These are phyloP conservation scores for Porodaedalea pini DNA, from an alignment of 1,284 basidiomycete species.

Conservation along the genomic window DNA sequence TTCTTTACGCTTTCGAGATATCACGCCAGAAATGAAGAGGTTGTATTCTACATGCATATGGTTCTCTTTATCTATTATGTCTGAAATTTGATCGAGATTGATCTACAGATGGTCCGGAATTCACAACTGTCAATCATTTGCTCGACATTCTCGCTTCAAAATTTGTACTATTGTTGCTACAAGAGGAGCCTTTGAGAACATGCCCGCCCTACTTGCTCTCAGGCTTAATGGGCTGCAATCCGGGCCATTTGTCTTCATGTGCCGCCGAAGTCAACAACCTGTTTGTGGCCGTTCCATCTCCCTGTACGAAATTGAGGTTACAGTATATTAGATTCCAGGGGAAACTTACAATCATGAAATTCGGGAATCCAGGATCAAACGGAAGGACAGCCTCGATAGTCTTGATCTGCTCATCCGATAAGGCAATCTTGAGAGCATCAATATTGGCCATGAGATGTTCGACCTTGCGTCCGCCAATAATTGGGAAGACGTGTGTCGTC, in stretches of 20 bases:
- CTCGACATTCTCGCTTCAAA: no score
- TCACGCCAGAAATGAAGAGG: no score
- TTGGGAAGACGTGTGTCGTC: no score
- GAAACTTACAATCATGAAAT: conserved; percentile 25
- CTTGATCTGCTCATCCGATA: conserved; percentile 26
- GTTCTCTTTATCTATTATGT: no score
- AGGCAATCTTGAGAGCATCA: conserved; percentile 25
- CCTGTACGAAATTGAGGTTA: conserved; percentile 1
- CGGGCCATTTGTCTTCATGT: conserved; percentile 10
- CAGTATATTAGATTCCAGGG: not conserved
- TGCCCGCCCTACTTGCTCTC: no score
- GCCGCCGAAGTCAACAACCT: not conserved
- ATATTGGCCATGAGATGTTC: conserved; percentile 29
- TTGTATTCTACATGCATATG: no score
- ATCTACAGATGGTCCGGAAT: no score
- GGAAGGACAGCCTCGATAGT: conserved; percentile 14
- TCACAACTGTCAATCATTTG: conserved; percentile 36
- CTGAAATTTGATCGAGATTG: no score
- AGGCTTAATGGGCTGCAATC: conserved; percentile 17
- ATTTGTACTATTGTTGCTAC: conserved; percentile 28
- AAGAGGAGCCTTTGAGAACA: no score
- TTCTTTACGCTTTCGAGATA: no score
- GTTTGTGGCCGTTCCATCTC: conserved; percentile 12
- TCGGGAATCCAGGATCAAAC: conserved; percentile 32
- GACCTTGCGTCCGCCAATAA: conserved; percentile 29